Evolutionary conservation across 257 asterid species (phyloP), one percentile per base, ranked within the genome.

Genomic region (Forsythia viridissima): DNA sequence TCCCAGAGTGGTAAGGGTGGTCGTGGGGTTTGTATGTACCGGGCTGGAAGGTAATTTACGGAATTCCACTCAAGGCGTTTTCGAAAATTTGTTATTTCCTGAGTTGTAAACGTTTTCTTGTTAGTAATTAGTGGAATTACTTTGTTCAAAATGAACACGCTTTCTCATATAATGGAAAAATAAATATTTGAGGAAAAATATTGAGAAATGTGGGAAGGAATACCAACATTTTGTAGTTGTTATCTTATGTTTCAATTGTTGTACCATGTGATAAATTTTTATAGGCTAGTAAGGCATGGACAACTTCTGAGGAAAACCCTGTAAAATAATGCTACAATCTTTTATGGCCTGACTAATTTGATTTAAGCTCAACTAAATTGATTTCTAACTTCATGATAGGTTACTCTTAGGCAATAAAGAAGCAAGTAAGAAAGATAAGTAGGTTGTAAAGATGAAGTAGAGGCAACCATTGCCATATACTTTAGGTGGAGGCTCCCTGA

Each of bases 1-100:
- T 81, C 77, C 68, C 85, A 80, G 46, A 75, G 71, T 65, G 80
- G 80, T 67, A 93, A 90, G 80, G 87, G 88, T 48, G 86, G 84
- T 77, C 96, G 96, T 10, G 93, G 97, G 71, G 90, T 86, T 81
- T 89, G 89, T 79, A 84, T 85, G 43, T 95, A 91, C 76, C 83
- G 97, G 59, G 93, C 99, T 70, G 97, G 99, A 80, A 87, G 99
- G 99, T 95, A 77, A 72, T 70, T 70, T 48, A 24, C 8, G 8
- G 8, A 20, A 63, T 63, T 63, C 38, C 40, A 59, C 67, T n/a
- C 39, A 63, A 30, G 34, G 34, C 34, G 34, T 30, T 30, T 30
- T 30, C 34, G 34, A 30, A 30, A 30, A 1, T 30, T 30, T 30
- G 34, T 30, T 30, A 30, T 30, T 30, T 30, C 1, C 34, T 30